Evolutionary conservation across 1,284 basidiomycete species (phyloP), one percentile per base, ranked within the genome.

Genomic region (Coniferiporia sulphurascens): DNA sequence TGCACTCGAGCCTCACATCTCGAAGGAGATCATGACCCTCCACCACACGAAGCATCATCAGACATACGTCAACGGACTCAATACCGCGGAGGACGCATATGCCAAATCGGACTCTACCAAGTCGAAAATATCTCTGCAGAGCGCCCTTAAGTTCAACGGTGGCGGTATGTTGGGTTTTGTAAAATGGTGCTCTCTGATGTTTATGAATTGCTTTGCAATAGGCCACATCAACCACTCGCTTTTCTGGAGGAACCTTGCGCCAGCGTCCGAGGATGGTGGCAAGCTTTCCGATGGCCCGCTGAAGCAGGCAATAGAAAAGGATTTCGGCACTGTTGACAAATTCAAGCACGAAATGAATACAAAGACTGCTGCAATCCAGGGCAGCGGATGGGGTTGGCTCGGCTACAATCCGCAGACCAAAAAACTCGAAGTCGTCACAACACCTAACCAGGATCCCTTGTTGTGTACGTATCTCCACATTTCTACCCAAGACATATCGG

Each of bases 361-460:
- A 32, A 83, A 83, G 65, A 95, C 96, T n/a, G 91, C 91, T 49
- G 93, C 82, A 57, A 90, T 99, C 66, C 96, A 99, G 76, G 97
- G 96, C 50, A 95, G 91, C 64, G 97, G 96, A 19, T 99, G 96
- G 97, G 95, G 94, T 54, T 98, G 96, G 96, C 82, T 98, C 62
- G 92, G 90, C 45, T 91, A 84, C 72, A 90, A 90, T 74, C 68
- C 81, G 41, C 69, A 70, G 21, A 84, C 79, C 53, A 86, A 89
- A 76, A 88, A 84, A 73, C 85, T 98, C 48, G 93, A 96, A 73
- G 82, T 95, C 59, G 85, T 89, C 59, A 95, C 95, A 44, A 98
- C 96, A 32, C 78, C 93, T 41, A 98, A 99, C 80, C 97, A 99
- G 79, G 97, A 99, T 73, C 97, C 97, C 54, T 79, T 98, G 56